Percentiles rank a stretch among this genome's conserved stretches.
Evolutionary conservation across 2,329 filamentous ascomycete species (phyloP).

Genomic region (Calonectria naviculata): DNA sequence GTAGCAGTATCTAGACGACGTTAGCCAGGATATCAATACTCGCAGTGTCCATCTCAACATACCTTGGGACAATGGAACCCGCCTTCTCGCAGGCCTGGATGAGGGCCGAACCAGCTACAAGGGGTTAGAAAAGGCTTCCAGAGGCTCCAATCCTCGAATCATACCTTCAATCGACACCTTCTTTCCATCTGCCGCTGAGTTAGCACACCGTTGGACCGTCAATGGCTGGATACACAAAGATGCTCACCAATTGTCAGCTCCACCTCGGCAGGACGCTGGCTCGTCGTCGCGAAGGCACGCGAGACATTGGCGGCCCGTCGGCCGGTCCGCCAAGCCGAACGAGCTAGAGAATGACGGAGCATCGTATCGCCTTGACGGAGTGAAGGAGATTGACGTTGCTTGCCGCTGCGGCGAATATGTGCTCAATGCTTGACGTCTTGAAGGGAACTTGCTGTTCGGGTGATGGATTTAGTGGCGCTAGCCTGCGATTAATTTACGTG

Average conservation of each 20-base stretch:
- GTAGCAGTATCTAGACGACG: conserved; percentile 85
- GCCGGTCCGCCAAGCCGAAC: conserved; percentile 75
- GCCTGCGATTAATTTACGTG: conserved; percentile 57
- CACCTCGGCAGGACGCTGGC: conserved; percentile 86
- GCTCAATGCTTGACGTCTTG: conserved; percentile 54
- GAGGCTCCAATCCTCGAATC: conserved; percentile 31
- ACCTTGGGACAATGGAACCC: conserved; percentile 88
- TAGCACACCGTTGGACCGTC: conserved; percentile 41
- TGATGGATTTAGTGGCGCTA: conserved; percentile 53
- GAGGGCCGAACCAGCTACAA: conserved; percentile 89
- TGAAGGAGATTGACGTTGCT: conserved; percentile 52
- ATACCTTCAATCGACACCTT: conserved; percentile 98
- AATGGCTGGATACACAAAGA: conserved; percentile 44
- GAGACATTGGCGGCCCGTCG: conserved; percentile 69
- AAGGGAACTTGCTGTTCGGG: conserved; percentile 52
- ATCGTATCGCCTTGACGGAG: conserved; percentile 72
- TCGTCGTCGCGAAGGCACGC: conserved; percentile 85
- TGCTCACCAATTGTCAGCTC: conserved; percentile 90
- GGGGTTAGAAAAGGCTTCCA: conserved; percentile 48
- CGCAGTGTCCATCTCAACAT: conserved; percentile 43
- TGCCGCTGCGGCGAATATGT: conserved; percentile 49
- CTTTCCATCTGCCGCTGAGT: conserved; percentile 81
- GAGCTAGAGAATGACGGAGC: conserved; percentile 75
- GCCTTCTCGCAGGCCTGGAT: conserved; percentile 99
- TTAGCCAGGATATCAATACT: conserved; percentile 47